These are phyloP conservation scores for Kwoniella europaea DNA, from an alignment of 768 basidiomycete species.

Conservation along the genomic window DNA sequence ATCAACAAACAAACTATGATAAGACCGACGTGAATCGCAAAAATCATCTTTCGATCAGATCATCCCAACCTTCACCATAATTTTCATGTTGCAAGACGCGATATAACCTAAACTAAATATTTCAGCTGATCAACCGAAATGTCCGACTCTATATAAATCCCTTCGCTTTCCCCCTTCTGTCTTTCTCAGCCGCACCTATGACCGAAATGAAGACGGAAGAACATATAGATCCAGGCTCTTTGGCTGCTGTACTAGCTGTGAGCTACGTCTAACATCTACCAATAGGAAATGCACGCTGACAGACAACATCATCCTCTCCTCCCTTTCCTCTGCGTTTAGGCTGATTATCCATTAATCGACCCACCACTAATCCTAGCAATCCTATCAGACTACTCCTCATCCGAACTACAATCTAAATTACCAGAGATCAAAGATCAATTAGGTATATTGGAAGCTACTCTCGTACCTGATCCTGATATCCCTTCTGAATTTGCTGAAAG, in stretches of 20 bases:
- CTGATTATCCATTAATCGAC: conserved; percentile 47
- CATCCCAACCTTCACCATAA: too few species aligned
- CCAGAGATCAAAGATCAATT: conserved; percentile 40
- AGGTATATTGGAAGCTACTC: conserved; percentile 47
- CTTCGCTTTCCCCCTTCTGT: neutral
- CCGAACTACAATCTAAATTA: conserved; percentile 17
- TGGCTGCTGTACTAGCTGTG: conserved; percentile 26
- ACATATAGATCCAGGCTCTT: conserved; percentile 19
- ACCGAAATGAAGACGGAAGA: conserved; percentile 4
- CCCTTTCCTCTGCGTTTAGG: conserved; percentile 15
- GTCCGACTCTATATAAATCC: too few species aligned
- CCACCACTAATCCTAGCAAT: conserved; percentile 37
- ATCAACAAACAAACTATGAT: too few species aligned
- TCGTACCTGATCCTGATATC: conserved; percentile 42
- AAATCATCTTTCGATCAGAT: too few species aligned
- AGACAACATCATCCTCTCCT: too few species aligned
- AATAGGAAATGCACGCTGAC: neutral
- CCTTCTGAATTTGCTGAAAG: conserved; percentile 7
- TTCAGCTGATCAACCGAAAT: too few species aligned
- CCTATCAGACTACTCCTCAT: conserved; percentile 40
- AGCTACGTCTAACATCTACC: neutral
- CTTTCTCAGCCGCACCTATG: neutral
- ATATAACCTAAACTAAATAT: too few species aligned
- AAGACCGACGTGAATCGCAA: too few species aligned
- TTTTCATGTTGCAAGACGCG: too few species aligned